Evolutionary conservation across 441 rosid species (phyloP).

Genomic region (Adansonia rubrostipa): DNA sequence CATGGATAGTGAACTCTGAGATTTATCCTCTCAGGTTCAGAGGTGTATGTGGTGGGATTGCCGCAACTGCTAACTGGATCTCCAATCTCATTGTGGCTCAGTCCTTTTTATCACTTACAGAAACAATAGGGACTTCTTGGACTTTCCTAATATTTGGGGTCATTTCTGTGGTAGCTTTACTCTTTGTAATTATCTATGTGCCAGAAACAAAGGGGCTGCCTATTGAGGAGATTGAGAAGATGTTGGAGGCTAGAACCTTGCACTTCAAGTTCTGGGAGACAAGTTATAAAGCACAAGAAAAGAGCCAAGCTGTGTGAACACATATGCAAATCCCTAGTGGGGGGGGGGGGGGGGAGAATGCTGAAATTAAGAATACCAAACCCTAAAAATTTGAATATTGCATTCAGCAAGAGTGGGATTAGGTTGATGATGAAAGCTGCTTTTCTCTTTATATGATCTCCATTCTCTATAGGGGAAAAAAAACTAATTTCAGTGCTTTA

Average conservation of each 20-base stretch:
- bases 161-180: constrained; percentile 52
- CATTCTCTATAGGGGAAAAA: too few relatives aligned
- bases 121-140: constrained; percentile 69
- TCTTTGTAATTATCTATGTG: constrained; percentile 64
- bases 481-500: too few relatives aligned
- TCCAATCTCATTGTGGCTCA: constrained; percentile 78
- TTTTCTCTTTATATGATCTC: too few relatives aligned
- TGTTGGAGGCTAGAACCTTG: constrained; percentile 58
- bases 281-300: constrained; percentile 32
- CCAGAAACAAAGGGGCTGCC: constrained; percentile 85
- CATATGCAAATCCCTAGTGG: too few relatives aligned
- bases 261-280: constrained; percentile 66
- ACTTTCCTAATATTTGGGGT: constrained; percentile 69
- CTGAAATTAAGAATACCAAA: not conserved
- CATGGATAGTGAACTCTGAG: constrained; percentile 83
- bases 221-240: constrained; percentile 75
- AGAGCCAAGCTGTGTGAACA: constrained; percentile 41
- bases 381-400: not conserved
- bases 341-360: not conserved
- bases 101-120: constrained; percentile 58
- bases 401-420: not conserved
- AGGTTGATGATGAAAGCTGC: not conserved
- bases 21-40: constrained; percentile 75
- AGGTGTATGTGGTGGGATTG: constrained; percentile 83
- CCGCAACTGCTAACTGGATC: constrained; percentile 83